These are phyloP conservation scores for Xylaria sp. DNA, from an alignment of 2,329 filamentous ascomycete genomes.

Conservation along the genomic window DNA sequence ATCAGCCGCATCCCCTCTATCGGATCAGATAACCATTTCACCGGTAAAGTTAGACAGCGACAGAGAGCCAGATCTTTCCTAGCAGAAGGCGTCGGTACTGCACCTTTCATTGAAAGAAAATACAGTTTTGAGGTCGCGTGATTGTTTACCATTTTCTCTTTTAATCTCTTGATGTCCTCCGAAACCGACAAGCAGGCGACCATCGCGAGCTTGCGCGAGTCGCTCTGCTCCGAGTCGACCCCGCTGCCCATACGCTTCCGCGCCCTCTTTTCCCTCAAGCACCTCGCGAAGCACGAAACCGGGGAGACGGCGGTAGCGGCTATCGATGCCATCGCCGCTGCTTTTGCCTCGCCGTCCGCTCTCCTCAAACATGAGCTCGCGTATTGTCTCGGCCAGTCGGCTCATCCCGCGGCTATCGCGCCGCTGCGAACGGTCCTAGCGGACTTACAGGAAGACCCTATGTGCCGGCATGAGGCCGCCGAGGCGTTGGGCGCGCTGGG, in stretches of 20 bases:
- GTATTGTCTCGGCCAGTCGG: conserved; percentile 94
- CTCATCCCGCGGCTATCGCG: conserved; percentile 77
- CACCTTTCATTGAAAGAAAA: neutral
- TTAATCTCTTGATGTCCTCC: conserved; percentile 39
- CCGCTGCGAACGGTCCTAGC: conserved; percentile 79
- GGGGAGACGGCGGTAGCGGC: conserved; percentile 70
- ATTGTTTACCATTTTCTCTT: neutral
- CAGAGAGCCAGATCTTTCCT: neutral
- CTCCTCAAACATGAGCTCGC: conserved; percentile 96
- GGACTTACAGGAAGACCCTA: conserved; percentile 85
- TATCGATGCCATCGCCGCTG: conserved; percentile 86
- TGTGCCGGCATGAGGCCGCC: conserved; percentile 96
- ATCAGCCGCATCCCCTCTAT: conserved; percentile 20
- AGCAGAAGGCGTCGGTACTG: neutral
- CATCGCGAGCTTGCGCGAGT: conserved; percentile 74
- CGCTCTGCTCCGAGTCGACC: conserved; percentile 81
- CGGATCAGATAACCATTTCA: conserved; percentile 36
- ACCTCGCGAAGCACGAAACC: conserved; percentile 77
- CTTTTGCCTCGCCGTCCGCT: conserved; percentile 84
- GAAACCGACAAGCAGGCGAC: conserved; percentile 52
- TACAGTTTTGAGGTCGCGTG: neutral
- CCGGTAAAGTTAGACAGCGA: conserved; percentile 5
- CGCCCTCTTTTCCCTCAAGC: conserved; percentile 96
- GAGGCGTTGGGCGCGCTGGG: conserved; percentile 93
- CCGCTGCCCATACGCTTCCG: conserved; percentile 91